Conservation (phyloP, 495 filamentous ascomycete genomes). For the Cenococcum geophilum region DNA sequence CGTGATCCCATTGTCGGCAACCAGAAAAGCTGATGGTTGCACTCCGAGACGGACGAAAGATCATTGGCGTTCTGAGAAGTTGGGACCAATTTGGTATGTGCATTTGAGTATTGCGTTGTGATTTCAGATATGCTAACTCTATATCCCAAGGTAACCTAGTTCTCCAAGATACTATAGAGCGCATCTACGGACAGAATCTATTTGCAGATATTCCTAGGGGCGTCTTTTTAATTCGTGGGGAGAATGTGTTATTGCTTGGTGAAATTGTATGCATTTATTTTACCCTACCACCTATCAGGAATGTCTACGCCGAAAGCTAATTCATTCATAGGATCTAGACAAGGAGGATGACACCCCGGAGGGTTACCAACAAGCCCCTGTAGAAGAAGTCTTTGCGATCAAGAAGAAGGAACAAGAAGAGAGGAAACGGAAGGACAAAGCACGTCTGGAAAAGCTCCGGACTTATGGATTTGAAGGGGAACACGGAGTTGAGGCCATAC, state of each 20-base stretch:
- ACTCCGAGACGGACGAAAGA: conserved; percentile 82
- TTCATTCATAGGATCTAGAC: conserved; percentile 64
- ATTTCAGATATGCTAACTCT: not conserved
- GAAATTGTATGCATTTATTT: conserved; percentile 62
- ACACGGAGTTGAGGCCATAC: not conserved
- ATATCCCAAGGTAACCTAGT: conserved; percentile 71
- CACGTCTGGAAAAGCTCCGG: conserved; percentile 56
- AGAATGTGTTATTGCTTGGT: conserved; percentile 86
- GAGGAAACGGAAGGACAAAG: conserved; percentile 56
- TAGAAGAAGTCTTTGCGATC: conserved; percentile 62
- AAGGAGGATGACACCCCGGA: conserved; percentile 67
- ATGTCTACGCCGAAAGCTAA: conserved; percentile 4
- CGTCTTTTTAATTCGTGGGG: conserved; percentile 82
- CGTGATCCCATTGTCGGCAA: not conserved
- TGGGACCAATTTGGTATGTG: conserved; percentile 92
- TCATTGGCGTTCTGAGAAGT: conserved; percentile 83
- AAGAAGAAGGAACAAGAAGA: conserved; percentile 62
- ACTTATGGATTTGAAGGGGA: conserved; percentile 65
- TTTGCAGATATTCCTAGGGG: conserved; percentile 81
- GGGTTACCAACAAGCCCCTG: conserved; percentile 59
- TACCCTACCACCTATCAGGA: not conserved
- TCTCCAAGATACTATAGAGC: conserved; percentile 80
- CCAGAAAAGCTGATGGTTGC: conserved; percentile 86
- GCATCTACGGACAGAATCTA: conserved; percentile 62
- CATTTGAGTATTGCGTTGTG: not conserved